These are phyloP conservation scores for Pleurotus giganteus DNA, from an alignment of 768 basidiomycete species.

Conservation along the genomic window DNA sequence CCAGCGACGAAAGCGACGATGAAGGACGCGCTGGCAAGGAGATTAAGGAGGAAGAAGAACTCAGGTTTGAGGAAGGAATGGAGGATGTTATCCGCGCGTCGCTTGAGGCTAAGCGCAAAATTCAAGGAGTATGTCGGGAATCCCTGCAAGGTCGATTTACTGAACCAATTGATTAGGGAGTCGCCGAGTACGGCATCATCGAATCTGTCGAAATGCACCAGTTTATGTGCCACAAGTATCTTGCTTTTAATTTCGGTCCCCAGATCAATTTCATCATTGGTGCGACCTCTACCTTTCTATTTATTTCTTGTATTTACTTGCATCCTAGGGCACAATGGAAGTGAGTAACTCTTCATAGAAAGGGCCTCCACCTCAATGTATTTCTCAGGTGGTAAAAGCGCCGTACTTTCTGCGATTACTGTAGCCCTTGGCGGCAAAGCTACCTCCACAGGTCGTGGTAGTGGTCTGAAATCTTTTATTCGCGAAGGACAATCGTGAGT, in stretches of 20 bases:
- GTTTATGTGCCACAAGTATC: slow-evolving; percentile 93
- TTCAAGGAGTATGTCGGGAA: slow-evolving; percentile 41
- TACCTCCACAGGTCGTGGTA: slow-evolving; percentile 85
- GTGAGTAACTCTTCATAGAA: slow-evolving; percentile 43
- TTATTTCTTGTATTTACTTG: not conserved
- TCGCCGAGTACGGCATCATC: slow-evolving; percentile 88
- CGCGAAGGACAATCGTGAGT: slow-evolving; percentile 78
- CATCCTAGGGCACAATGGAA: slow-evolving; percentile 82
- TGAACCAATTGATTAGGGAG: slow-evolving; percentile 43
- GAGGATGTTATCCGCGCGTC: slow-evolving; percentile 53
- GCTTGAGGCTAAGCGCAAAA: slow-evolving; percentile 45
- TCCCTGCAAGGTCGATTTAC: not conserved
- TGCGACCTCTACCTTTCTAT: slow-evolving; percentile 25
- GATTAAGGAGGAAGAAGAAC: slow-evolving; percentile 56
- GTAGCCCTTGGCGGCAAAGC: slow-evolving; percentile 95
- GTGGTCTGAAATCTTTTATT: slow-evolving; percentile 80
- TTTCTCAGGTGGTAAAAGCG: slow-evolving; percentile 85
- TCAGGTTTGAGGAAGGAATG: slow-evolving; percentile 61
- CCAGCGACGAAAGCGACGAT: slow-evolving; percentile 25
- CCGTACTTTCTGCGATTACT: slow-evolving; percentile 88
- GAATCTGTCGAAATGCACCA: slow-evolving; percentile 83
- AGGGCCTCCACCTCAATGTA: not conserved
- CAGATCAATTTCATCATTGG: slow-evolving; percentile 98
- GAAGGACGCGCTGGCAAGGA: slow-evolving; percentile 27
- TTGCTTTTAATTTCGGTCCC: slow-evolving; percentile 83